Evolutionary conservation across 1,284 basidiomycete species (phyloP), one percentile per base, ranked within the genome.

Genomic region (Puccinia coronata): DNA sequence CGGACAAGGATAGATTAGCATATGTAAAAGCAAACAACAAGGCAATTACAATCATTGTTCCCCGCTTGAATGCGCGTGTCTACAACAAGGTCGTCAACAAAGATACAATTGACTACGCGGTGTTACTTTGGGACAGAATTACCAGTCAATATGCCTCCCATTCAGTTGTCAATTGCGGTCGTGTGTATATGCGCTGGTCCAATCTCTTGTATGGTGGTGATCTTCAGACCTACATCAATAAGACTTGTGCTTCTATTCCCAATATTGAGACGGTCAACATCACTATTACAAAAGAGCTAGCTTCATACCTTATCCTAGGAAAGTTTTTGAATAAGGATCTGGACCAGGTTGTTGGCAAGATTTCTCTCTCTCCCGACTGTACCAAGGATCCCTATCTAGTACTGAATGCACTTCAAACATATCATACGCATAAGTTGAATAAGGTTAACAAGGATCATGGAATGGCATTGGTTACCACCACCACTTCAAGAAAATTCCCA

Each of bases 141-240:
- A n/a, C 63, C 1, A 47, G 2, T 67, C 69, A 70, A 20, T 70
- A 70, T 25, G 69, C 69, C n/a, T 70, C 69, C 4, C 31, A 70
- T 4, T 25, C 43, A 28, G 43, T 51, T 1, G 51, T 43, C 16
- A 70, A 49, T 28, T 3, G 28, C 25, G 69, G 69, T 25, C 9
- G 69, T 28, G 43, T 70, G 2, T 43, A 1, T 20, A 41, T 70
- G 36, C 16, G 12, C 3, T 70, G 36, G 39, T 31, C 43, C 2
- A 20, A 18, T 4, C 3, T 49, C 4, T 1, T 9, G 1, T 70
- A 43, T 20, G 4, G 3, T 23, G 69, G 69, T 49, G 28, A 70
- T 28, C 28, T 70, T 6, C 41, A 49, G 18, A 23, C 18, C 6
- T 70, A 47, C 69, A 70, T 70, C 11, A n/a, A 31, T 12, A 49